Evolutionary conservation across 139 green algal genomes (phyloP), one percentile per base, ranked within the genome.

Genomic region (Micractinium conductrix): DNA sequence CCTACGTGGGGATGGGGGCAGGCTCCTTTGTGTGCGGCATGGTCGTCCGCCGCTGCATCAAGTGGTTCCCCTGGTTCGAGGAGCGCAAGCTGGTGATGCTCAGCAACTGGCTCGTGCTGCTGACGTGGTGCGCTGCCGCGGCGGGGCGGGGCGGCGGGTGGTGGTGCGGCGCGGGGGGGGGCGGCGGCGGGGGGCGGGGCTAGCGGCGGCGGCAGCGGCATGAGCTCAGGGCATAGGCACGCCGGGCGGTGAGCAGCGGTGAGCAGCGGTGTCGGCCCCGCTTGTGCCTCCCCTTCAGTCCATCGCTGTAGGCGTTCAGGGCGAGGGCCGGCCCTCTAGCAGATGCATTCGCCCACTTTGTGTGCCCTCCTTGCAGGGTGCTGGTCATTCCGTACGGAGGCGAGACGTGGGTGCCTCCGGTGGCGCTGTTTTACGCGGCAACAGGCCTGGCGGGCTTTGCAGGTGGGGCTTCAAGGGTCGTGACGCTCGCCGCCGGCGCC

Each of bases 311-410:
- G n/a, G n/a, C n/a, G n/a, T n/a, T n/a, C n/a, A n/a, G n/a, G n/a
- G n/a, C n/a, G n/a, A n/a, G n/a, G n/a, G n/a, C n/a, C n/a, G n/a
- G n/a, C n/a, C n/a, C n/a, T n/a, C n/a, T n/a, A 17, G 8, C 63
- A 4, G n/a, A 43, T 28, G 4, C 37, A 16, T 37, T 16, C 68
- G 33, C 58, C 24, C 58, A 2, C 24, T 67, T 5, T 67, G 58
- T 17, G 17, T 45, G 30, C 73, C 73, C 4, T 1, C 73, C 33
- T 16, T 53, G 53, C 75, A 81, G 75, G 75, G 28, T 89, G 81
- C 43, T 89, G 50, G 30, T 85, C 55, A 89, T 89, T 48, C 86
- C 86, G 17, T 89, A 74, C n/a, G 45, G 50, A 0, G 81, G 80
- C n/a, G 3, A 33, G 42, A 65, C 68, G 4, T 86, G 67, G 71